Evolutionary conservation across 345 rosid species (phyloP), one percentile per base, ranked within the genome.

Genomic region (Dipteronia dyeriana): DNA sequence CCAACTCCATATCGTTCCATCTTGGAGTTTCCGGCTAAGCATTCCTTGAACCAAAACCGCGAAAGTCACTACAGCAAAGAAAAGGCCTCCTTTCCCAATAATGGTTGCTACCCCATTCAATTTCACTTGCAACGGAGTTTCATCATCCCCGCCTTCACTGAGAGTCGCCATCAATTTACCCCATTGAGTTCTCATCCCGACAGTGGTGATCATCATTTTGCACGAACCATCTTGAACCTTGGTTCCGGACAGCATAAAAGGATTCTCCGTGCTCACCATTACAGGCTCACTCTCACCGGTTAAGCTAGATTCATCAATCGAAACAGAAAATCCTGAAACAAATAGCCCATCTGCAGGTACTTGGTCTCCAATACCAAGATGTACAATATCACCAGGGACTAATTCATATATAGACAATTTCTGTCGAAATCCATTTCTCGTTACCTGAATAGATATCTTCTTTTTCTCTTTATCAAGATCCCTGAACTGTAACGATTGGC

Each of bases 171-270:
- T 88, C 73, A 95, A 73, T 80, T 93, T 95, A 76, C 97, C 98
- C 97, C 98, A 95, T 54, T 93, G 97, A 39, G 98, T 95, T 86
- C 97, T 91, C 98, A 95, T 95, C 78, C 98, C 98, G 66, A 93
- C 97, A 7, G 97, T 93, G 9, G 98, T 87, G 53, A 95, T 75
- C 85, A 93, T 3, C 97, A 95, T 90, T 82, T 95, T 95, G 87
- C 97, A 90, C 3, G 98, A 91, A 17, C 98, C 98, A 71, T 95
- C 98, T 78, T 92, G 97, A 64, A 95, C 84, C 80, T 95, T 91
- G 7, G 98, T 95, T 75, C 97, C 98, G 20, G 98, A 95, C 31
- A 95, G 88, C 91, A 95, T 82, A 63, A 84, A 95, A 60, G 98
- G 97, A 71, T 90, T 87, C 72, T 89, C 88, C 0, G 86, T 70